These are phyloP conservation scores for Rosellinia necatrix DNA, from an alignment of 2,329 filamentous ascomycete species.

Conservation along the genomic window DNA sequence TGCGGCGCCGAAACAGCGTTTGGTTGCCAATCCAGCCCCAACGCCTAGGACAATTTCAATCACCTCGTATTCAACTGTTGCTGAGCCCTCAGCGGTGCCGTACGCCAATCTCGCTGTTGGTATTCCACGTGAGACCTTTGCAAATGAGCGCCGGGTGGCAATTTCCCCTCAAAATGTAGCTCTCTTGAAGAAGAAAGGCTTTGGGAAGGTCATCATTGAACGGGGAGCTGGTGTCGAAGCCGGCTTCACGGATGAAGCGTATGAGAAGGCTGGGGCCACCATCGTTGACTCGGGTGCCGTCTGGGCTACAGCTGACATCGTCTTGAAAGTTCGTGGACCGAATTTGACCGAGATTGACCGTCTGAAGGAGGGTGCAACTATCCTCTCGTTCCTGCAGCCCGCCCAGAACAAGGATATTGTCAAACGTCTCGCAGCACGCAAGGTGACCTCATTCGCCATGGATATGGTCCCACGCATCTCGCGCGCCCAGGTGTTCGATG, in stretches of 20 bases:
- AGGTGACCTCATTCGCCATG: conserved; percentile 84
- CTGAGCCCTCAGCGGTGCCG: conserved; percentile 56
- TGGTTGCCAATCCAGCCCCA: conserved; percentile 28
- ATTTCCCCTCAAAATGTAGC: conserved; percentile 84
- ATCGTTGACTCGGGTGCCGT: conserved; percentile 71
- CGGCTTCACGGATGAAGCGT: conserved; percentile 77
- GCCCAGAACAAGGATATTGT: conserved; percentile 78
- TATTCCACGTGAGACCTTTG: conserved; percentile 77
- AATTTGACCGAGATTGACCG: conserved; percentile 70
- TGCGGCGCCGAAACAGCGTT: conserved; percentile 32
- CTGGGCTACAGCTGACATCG: conserved; percentile 76
- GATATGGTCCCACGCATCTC: conserved; percentile 92
- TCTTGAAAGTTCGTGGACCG: conserved; percentile 83
- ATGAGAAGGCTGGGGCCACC: conserved; percentile 77
- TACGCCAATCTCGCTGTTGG: conserved; percentile 77
- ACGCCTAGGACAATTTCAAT: conserved; percentile 32
- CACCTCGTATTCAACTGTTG: conserved; percentile 40
- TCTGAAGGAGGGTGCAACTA: conserved; percentile 70
- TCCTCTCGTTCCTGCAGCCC: conserved; percentile 85
- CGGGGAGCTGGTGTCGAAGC: conserved; percentile 78
- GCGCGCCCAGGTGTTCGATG: conserved; percentile 85
- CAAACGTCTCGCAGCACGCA: conserved; percentile 70
- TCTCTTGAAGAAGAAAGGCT: conserved; percentile 84
- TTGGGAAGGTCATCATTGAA: conserved; percentile 76
- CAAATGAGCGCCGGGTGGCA: conserved; percentile 80